Conservation (phyloP, 176 grass and related monocot species). For the Oryza glaberrima region DNA sequence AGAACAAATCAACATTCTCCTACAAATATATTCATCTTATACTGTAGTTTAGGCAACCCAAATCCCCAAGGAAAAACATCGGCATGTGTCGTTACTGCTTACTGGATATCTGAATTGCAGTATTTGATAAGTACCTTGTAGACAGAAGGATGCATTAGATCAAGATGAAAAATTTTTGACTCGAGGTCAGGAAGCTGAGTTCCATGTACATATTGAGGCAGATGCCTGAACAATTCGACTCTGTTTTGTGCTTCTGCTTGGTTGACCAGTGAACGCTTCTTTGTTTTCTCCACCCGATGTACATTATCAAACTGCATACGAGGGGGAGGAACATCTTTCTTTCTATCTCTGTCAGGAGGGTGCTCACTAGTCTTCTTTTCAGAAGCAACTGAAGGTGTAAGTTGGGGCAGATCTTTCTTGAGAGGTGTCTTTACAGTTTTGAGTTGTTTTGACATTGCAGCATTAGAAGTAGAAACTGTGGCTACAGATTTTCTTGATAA, state of each 20-base stretch:
- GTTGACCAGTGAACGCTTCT: constrained; percentile 57
- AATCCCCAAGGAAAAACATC: neutral
- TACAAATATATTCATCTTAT: neutral
- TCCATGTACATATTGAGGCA: constrained; percentile 73
- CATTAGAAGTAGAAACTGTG: constrained; percentile 27
- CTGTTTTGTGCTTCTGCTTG: constrained; percentile 68
- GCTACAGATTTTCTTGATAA: constrained; percentile 11
- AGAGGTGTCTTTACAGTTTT: constrained; percentile 50
- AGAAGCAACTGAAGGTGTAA: constrained; percentile 43
- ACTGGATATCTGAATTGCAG: neutral
- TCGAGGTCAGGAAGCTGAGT: constrained; percentile 81
- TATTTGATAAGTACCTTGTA: constrained; percentile 64
- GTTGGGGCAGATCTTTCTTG: constrained; percentile 60
- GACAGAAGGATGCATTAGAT: constrained; percentile 83
- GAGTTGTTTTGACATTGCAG: constrained; percentile 44
- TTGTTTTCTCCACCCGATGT: constrained; percentile 62
- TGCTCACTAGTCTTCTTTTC: constrained; percentile 53
- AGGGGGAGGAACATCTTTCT: constrained; percentile 62
- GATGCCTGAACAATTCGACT: constrained; percentile 74
- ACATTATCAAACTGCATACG: constrained; percentile 77
- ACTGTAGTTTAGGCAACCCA: neutral
- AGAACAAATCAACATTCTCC: neutral
- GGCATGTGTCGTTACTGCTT: neutral
- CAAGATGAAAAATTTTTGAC: constrained; percentile 66
- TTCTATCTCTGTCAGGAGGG: constrained; percentile 55